Evolutionary conservation across 164 flowering plant genomes (phyloP).

Genomic region (Warburgia ugandensis): DNA sequence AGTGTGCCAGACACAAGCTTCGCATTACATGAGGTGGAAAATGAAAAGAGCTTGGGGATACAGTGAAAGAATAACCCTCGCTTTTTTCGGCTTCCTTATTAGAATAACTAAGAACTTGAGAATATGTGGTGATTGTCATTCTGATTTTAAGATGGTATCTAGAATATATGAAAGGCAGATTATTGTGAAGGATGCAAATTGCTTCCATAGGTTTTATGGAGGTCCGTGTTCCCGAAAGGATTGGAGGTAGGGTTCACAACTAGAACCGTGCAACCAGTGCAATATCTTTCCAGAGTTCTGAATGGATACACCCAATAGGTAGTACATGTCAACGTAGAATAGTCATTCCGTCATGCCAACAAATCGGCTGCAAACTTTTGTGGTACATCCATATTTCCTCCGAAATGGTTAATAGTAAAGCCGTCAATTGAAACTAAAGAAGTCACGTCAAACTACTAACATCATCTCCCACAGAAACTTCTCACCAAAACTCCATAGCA

Average conservation of each 20-base stretch:
- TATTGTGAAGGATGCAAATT: constrained; percentile 33
- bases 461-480: too few species aligned
- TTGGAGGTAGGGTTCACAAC: constrained; percentile 41
- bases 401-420: too few species aligned
- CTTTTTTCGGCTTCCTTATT: constrained; percentile 34
- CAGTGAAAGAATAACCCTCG: constrained; percentile 42
- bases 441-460: too few species aligned
- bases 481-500: too few species aligned
- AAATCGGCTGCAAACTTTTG: too few species aligned
- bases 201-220: constrained; percentile 36
- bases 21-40: constrained; percentile 42
- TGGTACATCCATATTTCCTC: too few species aligned
- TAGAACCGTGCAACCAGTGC: too few species aligned
- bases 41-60: constrained; percentile 22
- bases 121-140: constrained; percentile 37
- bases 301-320: too few species aligned
- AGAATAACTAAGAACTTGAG: constrained; percentile 41
- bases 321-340: too few species aligned
- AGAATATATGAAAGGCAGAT: constrained; percentile 25
- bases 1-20: constrained; percentile 23
- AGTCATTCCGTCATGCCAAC: too few species aligned
- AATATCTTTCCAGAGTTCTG: too few species aligned
- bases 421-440: too few species aligned
- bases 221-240: constrained; percentile 40
- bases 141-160: constrained; percentile 25